Evolutionary conservation across 2,329 filamentous ascomycete genomes (phyloP).

Genomic region (Phialocephala sp.): DNA sequence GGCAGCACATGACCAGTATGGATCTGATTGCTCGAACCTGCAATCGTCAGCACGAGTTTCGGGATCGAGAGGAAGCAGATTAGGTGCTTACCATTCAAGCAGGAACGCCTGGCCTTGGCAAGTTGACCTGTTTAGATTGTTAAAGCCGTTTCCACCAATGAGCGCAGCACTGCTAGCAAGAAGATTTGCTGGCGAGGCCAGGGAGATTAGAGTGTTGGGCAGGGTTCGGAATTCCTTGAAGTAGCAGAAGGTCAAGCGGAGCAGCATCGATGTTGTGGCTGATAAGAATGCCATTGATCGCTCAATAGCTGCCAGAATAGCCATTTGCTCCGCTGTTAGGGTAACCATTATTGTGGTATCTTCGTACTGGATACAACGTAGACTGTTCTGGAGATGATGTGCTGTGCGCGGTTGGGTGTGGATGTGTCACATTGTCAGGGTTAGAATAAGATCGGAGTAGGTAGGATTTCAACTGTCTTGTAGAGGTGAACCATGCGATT

Average conservation of each 20-base stretch:
- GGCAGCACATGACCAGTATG: constrained; percentile 64
- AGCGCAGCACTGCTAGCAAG: constrained; percentile 61
- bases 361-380: too few relatives aligned
- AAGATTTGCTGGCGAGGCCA: constrained; percentile 65
- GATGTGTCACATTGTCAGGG: too few relatives aligned
- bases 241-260: constrained; percentile 70
- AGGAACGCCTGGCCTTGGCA: constrained; percentile 54
- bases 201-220: constrained; percentile 72
- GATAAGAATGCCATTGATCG: constrained; percentile 74
- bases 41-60: constrained; percentile 65
- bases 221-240: constrained; percentile 77
- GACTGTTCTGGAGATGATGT: too few relatives aligned
- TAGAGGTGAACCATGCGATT: too few relatives aligned
- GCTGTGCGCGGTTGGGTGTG: too few relatives aligned
- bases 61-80: constrained; percentile 47
- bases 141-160: constrained; percentile 54
- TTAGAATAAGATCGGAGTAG: too few relatives aligned
- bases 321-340: constrained; percentile 46
- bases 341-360: not conserved
- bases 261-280: constrained; percentile 70
- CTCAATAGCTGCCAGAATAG: constrained; percentile 67
- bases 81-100: constrained; percentile 69
- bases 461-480: too few relatives aligned
- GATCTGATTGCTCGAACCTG: constrained; percentile 57
- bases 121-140: constrained; percentile 24